A percentile compares a stretch with the other conserved stretches of the same genome.
Conservation (phyloP, 139 green algal genomes). For the Tetradesmus obliquus region DNA sequence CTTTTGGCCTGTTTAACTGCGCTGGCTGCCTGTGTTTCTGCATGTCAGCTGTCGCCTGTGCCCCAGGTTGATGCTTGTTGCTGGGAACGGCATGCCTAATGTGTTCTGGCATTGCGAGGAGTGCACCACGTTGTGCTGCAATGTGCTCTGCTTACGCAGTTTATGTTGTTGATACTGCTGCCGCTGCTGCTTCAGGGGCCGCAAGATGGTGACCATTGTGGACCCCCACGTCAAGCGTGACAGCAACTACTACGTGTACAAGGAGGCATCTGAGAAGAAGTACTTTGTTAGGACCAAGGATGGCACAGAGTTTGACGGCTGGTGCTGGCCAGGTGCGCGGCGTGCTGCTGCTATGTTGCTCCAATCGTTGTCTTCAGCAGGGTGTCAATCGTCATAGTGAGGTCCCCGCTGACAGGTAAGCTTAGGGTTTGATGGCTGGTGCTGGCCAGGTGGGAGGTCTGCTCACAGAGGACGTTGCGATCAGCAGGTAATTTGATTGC, state of each 20-base stretch:
- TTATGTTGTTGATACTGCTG: neutral
- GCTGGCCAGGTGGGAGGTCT: neutral
- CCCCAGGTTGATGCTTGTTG: no score
- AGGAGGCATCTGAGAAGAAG: constrained; percentile 80
- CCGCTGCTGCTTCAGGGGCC: constrained; percentile 58
- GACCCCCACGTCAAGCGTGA: constrained; percentile 99
- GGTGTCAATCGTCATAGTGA: neutral
- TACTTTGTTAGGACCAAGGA: constrained; percentile 92
- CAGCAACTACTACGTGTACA: constrained; percentile 85
- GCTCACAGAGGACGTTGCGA: no score
- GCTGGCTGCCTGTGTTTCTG: no score
- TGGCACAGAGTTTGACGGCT: constrained; percentile 94
- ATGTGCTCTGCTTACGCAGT: neutral
- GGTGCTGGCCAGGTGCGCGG: constrained; percentile 93
- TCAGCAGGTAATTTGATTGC: no score
- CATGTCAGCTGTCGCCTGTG: no score
- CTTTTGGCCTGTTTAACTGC: no score
- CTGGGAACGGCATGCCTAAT: no score
- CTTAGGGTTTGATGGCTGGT: neutral
- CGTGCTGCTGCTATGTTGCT: neutral
- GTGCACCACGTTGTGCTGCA: neutral
- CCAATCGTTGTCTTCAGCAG: no score
- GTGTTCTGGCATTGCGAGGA: neutral
- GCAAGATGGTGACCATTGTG: constrained; percentile 98
- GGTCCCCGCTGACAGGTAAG: neutral